Base-by-base conservation (phyloP, 192 early-diverging fungal species). In the Linnemannia zychae region DNA sequence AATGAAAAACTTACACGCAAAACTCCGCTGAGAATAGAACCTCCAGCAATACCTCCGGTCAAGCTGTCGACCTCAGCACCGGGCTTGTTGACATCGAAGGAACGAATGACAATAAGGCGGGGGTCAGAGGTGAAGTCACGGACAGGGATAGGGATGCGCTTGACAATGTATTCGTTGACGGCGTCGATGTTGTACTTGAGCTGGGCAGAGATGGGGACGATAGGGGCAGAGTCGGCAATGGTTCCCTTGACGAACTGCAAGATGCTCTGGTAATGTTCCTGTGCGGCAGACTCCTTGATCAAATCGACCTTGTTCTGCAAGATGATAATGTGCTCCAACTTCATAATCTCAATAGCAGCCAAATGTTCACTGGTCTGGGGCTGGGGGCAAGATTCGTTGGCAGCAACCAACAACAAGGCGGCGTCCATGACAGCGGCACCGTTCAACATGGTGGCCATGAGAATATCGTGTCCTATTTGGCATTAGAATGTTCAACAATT, bases 341-440 rank as follows among this genome's bases (percentile, higher is more conserved):
- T 97, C 98, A 99, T 99, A 75, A 98, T 99, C 88, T 99, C 97
- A 79, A 99, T 98, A 65, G 98, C 98, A 46, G 98, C 98, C 87
- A 99, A 91, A 89, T 99, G 98, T 90, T 99, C 98, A 31, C 94
- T 95, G 37, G 98, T 99, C 91, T 99, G 98, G 34, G 98, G 98
- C 91, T 99, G 98, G 50, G 98, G 98, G 91, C 98, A 99, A 17
- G 95, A 93, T 91, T 99, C 98, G 90, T 99, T 99, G 77, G 95
- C 98, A 6, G 98, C 98, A 91, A 99, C 96, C 81, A 99, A 91
- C 60, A 99, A 92, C 79, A 99, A 88, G 7, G 98, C 98, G 57
- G 98, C 98, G 91, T 99, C 98, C 98, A 99, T 99, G 74, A 99
- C 97, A 37, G 98, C 98, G 47, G 97, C 96, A 78, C 98, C 98